A percentile compares a stretch with the other conserved stretches of the same genome.
Evolutionary conservation across 2,329 filamentous ascomycete species (phyloP).

Genomic region (Cytospora schulzeri): DNA sequence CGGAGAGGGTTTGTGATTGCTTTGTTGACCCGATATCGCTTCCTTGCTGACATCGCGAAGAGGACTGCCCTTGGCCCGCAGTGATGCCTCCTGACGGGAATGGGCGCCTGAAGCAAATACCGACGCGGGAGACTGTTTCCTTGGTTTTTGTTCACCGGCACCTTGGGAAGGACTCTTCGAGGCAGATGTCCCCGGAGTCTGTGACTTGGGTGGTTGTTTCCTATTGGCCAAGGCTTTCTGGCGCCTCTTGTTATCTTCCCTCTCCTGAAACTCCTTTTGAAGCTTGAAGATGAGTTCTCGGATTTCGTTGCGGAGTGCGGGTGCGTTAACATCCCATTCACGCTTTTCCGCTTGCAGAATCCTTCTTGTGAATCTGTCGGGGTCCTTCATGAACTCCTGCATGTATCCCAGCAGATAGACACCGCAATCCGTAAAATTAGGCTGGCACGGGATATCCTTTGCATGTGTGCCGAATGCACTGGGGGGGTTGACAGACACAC

Average conservation of each 20-base stretch:
- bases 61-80: background rate
- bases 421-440: slow-evolving; percentile 88
- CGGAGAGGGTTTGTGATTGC: background rate
- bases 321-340: slow-evolving; percentile 57
- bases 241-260: slow-evolving; percentile 42
- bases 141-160: background rate
- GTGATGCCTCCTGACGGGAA: slow-evolving; percentile 13
- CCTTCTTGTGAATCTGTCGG: slow-evolving; percentile 67
- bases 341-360: slow-evolving; percentile 62
- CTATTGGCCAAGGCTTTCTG: slow-evolving; percentile 34
- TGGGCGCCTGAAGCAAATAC: background rate
- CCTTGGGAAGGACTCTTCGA: background rate
- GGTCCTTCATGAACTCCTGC: slow-evolving; percentile 76
- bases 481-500: slow-evolving; percentile 42
- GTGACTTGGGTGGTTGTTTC: slow-evolving; percentile 7
- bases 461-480: slow-evolving; percentile 62
- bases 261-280: slow-evolving; percentile 57
- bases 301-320: slow-evolving; percentile 64
- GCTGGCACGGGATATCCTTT: slow-evolving; percentile 74
- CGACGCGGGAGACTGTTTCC: background rate
- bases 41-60: background rate
- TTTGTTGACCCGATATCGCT: background rate
- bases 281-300: slow-evolving; percentile 67
- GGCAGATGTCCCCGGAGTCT: background rate
- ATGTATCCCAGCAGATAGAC: slow-evolving; percentile 85